Conservation (phyloP, 176 grass and related monocot species). For the Pharus latifolius region DNA sequence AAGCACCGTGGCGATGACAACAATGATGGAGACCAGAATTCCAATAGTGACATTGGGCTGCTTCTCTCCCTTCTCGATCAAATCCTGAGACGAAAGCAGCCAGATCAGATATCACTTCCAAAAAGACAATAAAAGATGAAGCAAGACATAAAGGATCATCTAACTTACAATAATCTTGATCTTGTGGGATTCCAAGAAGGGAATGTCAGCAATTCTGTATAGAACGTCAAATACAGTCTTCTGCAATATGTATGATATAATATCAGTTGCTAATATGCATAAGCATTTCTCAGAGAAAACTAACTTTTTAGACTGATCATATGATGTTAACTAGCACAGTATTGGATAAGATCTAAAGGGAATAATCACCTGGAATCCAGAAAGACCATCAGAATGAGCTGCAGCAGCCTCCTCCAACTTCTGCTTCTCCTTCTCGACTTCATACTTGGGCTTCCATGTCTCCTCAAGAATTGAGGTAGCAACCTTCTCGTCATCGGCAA, state of each 20-base stretch:
- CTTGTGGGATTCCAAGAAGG: conserved; percentile 81
- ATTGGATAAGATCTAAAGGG: neutral
- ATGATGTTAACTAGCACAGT: neutral
- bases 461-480: conserved; percentile 53
- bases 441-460: conserved; percentile 91
- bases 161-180: conserved; percentile 76
- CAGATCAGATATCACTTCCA: neutral
- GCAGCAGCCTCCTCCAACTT: conserved; percentile 51
- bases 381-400: conserved; percentile 36
- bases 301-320: too few species aligned
- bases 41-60: conserved; percentile 84
- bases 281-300: neutral
- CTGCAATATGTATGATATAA: conserved; percentile 28
- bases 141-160: neutral
- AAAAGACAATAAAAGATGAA: neutral
- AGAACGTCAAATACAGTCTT: conserved; percentile 80
- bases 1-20: conserved; percentile 48
- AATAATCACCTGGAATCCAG: conserved; percentile 63
- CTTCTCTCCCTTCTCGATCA: conserved; percentile 91
- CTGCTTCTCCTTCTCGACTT: conserved; percentile 93
- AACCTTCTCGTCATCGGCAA: conserved; percentile 76
- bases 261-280: neutral
- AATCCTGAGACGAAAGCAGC: conserved; percentile 33
- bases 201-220: conserved; percentile 71
- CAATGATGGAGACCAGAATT: conserved; percentile 42